These are phyloP conservation scores for Brassica carinata DNA, from an alignment of 345 rosid species.

Conservation along the genomic window DNA sequence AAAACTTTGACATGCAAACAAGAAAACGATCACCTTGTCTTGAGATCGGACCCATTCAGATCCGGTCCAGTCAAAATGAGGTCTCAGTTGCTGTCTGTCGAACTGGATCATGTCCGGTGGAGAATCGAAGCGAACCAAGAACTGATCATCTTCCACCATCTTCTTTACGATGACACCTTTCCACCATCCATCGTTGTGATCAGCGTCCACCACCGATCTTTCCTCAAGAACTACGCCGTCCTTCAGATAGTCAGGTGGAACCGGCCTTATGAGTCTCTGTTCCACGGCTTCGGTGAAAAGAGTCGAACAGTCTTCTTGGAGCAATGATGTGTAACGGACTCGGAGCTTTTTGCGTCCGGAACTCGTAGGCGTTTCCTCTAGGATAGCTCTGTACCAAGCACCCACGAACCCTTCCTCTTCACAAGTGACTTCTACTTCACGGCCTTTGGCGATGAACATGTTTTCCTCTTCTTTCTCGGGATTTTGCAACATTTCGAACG, in stretches of 20 bases:
- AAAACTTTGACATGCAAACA: constrained; percentile 24
- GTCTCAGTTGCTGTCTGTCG: constrained; percentile 48
- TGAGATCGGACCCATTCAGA: constrained; percentile 52
- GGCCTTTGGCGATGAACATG: neutral
- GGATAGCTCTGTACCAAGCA: constrained; percentile 54
- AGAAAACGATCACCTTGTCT: constrained; percentile 37
- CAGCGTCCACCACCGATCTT: constrained; percentile 49
- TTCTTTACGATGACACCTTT: constrained; percentile 52
- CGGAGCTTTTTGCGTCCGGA: constrained; percentile 38
- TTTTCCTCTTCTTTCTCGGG: neutral
- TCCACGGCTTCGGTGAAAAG: constrained; percentile 33
- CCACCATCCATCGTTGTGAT: constrained; percentile 56
- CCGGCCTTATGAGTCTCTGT: constrained; percentile 47
- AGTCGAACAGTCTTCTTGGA: neutral
- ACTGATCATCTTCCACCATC: constrained; percentile 28
- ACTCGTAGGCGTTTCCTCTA: constrained; percentile 47
- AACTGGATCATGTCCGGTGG: constrained; percentile 55
- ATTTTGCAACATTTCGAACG: neutral
- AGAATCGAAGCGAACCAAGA: constrained; percentile 51
- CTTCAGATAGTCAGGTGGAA: constrained; percentile 39
- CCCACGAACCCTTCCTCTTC: constrained; percentile 64
- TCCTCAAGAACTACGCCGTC: constrained; percentile 32
- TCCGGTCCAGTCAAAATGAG: constrained; percentile 53
- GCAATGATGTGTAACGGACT: neutral
- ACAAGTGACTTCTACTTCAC: constrained; percentile 55